These are phyloP conservation scores for Sporothrix brunneoviolacea DNA, from an alignment of 2,329 filamentous ascomycete genomes.

Conservation along the genomic window DNA sequence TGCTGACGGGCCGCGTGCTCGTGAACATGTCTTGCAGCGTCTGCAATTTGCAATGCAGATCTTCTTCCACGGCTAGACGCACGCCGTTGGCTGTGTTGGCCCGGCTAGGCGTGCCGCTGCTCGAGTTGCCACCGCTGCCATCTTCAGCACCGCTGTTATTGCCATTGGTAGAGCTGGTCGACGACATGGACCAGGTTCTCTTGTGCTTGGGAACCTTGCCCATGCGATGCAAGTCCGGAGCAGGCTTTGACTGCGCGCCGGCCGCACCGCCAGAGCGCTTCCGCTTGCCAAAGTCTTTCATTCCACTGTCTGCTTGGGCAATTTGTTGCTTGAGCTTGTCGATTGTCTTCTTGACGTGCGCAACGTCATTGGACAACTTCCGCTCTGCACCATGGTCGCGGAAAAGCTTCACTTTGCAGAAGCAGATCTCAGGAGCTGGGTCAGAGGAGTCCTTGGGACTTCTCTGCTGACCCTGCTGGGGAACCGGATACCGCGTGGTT, in stretches of 20 bases:
- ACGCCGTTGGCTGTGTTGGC: conserved; percentile 19
- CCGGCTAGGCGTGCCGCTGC: conserved; percentile 2
- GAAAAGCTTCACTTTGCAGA: conserved; percentile 96
- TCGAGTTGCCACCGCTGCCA: background rate
- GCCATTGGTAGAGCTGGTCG: conserved; percentile 54
- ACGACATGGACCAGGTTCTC: conserved; percentile 91
- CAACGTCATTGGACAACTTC: conserved; percentile 89
- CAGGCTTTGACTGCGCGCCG: conserved; percentile 14
- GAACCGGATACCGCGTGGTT: conserved; percentile 40
- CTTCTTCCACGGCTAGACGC: conserved; percentile 59
- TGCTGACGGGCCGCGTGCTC: conserved; percentile 70
- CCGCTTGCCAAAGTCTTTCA: conserved; percentile 61
- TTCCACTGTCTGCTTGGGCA: conserved; percentile 62
- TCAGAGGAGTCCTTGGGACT: conserved; percentile 36
- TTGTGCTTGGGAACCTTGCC: conserved; percentile 89
- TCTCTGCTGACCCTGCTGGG: conserved; percentile 25
- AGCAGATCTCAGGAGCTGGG: conserved; percentile 62
- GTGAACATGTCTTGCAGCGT: conserved; percentile 83
- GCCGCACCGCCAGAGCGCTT: conserved; percentile 46
- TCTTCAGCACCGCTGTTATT: conserved; percentile 5
- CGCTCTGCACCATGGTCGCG: conserved; percentile 91
- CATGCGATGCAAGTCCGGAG: conserved; percentile 47
- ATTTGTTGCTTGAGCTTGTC: conserved; percentile 96
- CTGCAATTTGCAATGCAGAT: conserved; percentile 70
- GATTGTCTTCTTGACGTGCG: conserved; percentile 92